Conservation (phyloP, 2,329 filamentous ascomycete genomes). For the Furcasterigmium sp. region DNA sequence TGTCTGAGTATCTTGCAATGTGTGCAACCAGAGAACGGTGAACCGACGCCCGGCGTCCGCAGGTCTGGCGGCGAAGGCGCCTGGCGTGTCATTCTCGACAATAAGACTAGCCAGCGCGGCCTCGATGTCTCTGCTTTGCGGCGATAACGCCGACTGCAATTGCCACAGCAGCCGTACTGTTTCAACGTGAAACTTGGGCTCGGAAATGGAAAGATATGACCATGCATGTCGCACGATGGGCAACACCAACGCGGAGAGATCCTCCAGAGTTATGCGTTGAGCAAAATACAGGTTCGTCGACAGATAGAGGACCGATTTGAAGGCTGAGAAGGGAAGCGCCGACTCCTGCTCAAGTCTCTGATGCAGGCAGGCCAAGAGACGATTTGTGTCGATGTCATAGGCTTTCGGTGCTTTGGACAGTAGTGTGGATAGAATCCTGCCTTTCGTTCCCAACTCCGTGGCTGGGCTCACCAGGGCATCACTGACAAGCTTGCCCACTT, state of each 20-base stretch:
- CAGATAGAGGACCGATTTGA: constrained; percentile 54
- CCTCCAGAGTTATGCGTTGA: constrained; percentile 44
- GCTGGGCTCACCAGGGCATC: constrained; percentile 36
- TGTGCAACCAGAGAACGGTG: constrained; percentile 78
- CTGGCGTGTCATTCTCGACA: constrained; percentile 45
- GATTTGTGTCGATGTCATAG: constrained; percentile 37
- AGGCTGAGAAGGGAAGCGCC: constrained; percentile 44
- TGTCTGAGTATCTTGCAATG: constrained; percentile 46
- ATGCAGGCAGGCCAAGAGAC: constrained; percentile 46
- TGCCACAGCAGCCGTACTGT: constrained; percentile 82
- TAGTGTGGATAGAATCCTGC: constrained; percentile 54
- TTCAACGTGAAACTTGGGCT: constrained; percentile 92
- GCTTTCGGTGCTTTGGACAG: constrained; percentile 45
- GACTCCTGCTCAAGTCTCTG: constrained; percentile 33
- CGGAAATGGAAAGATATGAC: constrained; percentile 72
- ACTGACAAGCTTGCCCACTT: constrained; percentile 48
- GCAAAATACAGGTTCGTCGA: constrained; percentile 49
- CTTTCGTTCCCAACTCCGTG: constrained; percentile 49
- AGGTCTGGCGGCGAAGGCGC: constrained; percentile 38
- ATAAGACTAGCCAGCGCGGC: constrained; percentile 69
- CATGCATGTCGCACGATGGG: constrained; percentile 70
- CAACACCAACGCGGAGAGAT: constrained; percentile 58
- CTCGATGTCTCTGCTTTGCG: constrained; percentile 69
- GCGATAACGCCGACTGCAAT: constrained; percentile 67
- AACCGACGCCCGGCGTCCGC: constrained; percentile 66